Evolutionary conservation across 2,329 filamentous ascomycete species (phyloP), one percentile per base, ranked within the genome.

Genomic region (Graphilbum fragrans): DNA sequence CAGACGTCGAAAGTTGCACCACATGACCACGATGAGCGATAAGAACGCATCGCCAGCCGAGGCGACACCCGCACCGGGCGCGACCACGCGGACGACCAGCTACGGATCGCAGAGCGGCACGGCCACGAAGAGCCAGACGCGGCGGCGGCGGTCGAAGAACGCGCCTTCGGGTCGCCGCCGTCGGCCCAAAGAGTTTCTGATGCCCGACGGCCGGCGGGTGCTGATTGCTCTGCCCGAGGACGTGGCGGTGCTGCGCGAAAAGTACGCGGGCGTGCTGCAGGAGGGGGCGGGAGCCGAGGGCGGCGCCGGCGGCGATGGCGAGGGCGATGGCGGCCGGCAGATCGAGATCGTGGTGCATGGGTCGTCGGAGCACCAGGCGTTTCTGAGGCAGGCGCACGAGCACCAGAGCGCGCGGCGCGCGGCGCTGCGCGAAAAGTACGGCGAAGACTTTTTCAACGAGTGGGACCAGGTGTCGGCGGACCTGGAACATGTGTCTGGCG

Each of bases 281-380:
- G 48, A 55, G 52, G 47, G 41, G 49, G 49, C 19, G 33, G 38
- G 41, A 3, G 35, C 8, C 10, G 35, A 25, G 27, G 36, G 22
- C 19, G 32, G 20, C 5, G 23, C 11, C 5, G 14, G 39, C 17
- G 11, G 42, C 46, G 32, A 17, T 7, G 32, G 17, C 14, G n/a
- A 6, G 32, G 32, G 32, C 32, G 17, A 14, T 5, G 42, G 46
- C 20, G 50, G 51, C 6, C 38, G 53, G 8, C 62, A 69, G 38
- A 71, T 76, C 41, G 71, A 77, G 48, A 55, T 79, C 11, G 68
- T 75, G n/a, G 62, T 80, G 39, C 69, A 70, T 44, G 75, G 76
- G 9, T 74, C 70, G 5, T 52, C 55, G 14, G 64, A 69, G 45
- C 66, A 70, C 50, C 50, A 55, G 33, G 47, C 54, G 14, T 70